A percentile compares a stretch with the other conserved stretches of the same genome.
phyloP scores from a whole-genome alignment of 116 monocot species.

The Phalaenopsis hybrid region DNA sequence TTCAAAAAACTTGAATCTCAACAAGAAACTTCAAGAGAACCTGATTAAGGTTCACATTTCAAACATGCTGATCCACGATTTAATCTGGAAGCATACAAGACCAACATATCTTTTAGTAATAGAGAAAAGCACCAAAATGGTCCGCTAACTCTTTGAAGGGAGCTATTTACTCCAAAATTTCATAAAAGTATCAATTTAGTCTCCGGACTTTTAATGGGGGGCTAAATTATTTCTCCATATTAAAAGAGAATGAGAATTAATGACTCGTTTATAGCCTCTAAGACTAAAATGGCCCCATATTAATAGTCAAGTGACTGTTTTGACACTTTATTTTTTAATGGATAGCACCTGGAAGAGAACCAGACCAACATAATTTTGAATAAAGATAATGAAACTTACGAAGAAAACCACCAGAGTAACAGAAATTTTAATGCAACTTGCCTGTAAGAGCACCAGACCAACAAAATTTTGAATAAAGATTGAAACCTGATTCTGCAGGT shows the following conservation, averaged over 20 bases:
- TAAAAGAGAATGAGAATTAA: too few relatives aligned
- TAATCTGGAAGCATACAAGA: not conserved
- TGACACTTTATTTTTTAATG: not conserved
- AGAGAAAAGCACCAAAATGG: too few relatives aligned
- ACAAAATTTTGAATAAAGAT: not conserved
- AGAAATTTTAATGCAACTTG: not conserved
- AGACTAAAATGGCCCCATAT: too few relatives aligned
- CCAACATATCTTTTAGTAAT: not conserved
- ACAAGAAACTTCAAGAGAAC: conserved; percentile 3
- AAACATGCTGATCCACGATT: not conserved
- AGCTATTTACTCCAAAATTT: too few relatives aligned
- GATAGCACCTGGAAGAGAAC: not conserved
- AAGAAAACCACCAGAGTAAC: not conserved
- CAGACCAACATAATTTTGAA: not conserved
- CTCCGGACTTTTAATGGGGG: too few relatives aligned
- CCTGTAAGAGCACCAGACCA: not conserved
- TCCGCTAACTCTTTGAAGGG: too few relatives aligned
- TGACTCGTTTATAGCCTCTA: too few relatives aligned
- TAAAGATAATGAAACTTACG: not conserved
- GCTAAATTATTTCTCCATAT: too few relatives aligned
- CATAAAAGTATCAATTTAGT: too few relatives aligned
- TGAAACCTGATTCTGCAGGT: not conserved
- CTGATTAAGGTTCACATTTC: not conserved
- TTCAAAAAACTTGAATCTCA: not conserved
- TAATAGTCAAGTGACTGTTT: too few relatives aligned